Conservation (phyloP, 768 basidiomycete genomes). For the Leucocoprinus birnbaumii region DNA sequence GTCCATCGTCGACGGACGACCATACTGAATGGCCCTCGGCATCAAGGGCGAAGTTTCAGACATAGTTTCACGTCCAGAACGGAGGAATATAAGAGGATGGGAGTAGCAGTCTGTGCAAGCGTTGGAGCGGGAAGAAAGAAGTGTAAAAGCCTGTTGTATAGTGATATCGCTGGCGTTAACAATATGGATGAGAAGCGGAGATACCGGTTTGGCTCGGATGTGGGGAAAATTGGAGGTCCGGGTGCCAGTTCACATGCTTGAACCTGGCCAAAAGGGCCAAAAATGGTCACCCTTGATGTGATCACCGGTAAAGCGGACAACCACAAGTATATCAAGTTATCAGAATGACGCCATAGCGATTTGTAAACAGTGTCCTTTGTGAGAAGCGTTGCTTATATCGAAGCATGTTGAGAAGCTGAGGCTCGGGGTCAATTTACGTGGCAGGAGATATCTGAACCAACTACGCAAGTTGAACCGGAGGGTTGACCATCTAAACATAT, state of each 20-base stretch:
- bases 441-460: too few species aligned
- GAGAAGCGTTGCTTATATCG: too few species aligned
- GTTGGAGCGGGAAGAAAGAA: neutral
- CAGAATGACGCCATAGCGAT: neutral
- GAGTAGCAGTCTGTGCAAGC: neutral
- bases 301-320: constrained; percentile 3
- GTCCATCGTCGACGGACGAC: constrained; percentile 9
- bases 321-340: neutral
- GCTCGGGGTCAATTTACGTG: too few species aligned
- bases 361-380: neutral
- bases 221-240: constrained; percentile 1
- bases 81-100: neutral
- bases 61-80: neutral
- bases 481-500: too few species aligned
- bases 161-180: neutral
- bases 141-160: neutral
- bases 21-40: constrained; percentile 1
- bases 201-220: neutral
- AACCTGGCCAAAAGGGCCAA: neutral
- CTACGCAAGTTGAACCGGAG: too few species aligned
- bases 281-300: neutral
- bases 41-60: constrained; percentile 7
- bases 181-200: constrained; percentile 6
- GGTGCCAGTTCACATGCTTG: constrained; percentile 9
- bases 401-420: too few species aligned